phyloP scores from a whole-genome alignment of 2,329 filamentous ascomycete species.

The Davidsoniella neocaledoniae region DNA sequence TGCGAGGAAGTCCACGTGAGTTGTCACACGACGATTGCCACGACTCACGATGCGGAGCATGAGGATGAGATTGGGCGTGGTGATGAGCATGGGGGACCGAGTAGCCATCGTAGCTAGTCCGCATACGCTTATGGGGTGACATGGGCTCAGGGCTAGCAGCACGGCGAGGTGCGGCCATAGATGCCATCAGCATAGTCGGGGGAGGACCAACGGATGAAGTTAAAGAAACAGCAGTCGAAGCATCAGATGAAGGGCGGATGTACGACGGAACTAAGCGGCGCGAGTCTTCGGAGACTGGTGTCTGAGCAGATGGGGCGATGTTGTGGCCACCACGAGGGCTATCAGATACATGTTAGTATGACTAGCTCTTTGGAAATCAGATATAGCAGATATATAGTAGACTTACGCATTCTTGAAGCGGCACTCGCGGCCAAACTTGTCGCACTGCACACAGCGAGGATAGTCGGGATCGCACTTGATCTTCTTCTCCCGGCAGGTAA shows the following conservation, averaged over 20 bases:
- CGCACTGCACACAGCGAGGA: conserved; percentile 77
- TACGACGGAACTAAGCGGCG: background rate
- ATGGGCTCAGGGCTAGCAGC: conserved; percentile 17
- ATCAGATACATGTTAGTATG: background rate
- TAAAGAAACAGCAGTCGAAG: background rate
- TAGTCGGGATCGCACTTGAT: conserved; percentile 89
- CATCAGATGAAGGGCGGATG: background rate
- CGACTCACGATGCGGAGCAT: conserved; percentile 18
- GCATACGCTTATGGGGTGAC: conserved; percentile 31
- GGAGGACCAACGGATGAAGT: background rate
- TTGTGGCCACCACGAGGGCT: conserved; percentile 43
- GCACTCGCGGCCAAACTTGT: conserved; percentile 77
- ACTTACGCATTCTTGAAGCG: conserved; percentile 75
- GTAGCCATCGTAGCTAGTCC: conserved; percentile 30
- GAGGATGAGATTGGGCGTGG: background rate
- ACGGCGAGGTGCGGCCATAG: background rate
- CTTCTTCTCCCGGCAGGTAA: conserved; percentile 91
- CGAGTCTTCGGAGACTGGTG: conserved; percentile 18
- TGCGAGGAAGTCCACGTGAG: background rate
- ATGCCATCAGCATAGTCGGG: background rate
- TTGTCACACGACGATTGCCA: conserved; percentile 13
- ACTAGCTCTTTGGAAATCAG: background rate
- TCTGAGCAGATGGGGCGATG: conserved; percentile 35
- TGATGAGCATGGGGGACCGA: conserved; percentile 1
- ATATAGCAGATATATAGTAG: background rate